Evolutionary conservation across 208 protist genomes (phyloP).

Genomic region (Trypanosoma boissoni): DNA sequence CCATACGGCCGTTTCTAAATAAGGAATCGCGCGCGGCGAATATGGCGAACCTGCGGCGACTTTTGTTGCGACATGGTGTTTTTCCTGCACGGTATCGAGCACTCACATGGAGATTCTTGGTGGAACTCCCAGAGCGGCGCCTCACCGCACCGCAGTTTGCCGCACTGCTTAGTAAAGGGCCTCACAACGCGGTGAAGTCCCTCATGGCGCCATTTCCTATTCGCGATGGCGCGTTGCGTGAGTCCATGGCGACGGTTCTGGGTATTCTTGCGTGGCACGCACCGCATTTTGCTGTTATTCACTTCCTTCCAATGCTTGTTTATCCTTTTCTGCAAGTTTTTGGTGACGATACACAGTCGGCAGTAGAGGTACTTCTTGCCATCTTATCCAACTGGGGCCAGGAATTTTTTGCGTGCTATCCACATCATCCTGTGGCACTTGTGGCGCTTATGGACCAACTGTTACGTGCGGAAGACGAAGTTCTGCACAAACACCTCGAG

Average conservation of each 20-base stretch:
- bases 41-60: slow-evolving; percentile 51
- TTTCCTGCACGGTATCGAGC: slow-evolving; percentile 70
- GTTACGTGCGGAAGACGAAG: slow-evolving; percentile 39
- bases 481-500: slow-evolving; percentile 51
- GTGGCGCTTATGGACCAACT: slow-evolving; percentile 47
- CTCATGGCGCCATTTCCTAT: slow-evolving; percentile 72
- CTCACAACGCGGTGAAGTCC: slow-evolving; percentile 44
- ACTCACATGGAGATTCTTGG: slow-evolving; percentile 79
- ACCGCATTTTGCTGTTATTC: slow-evolving; percentile 61
- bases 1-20: slow-evolving; percentile 27
- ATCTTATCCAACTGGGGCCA: slow-evolving; percentile 81
- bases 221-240: slow-evolving; percentile 19
- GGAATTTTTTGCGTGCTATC: slow-evolving; percentile 82
- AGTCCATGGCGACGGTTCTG: slow-evolving; percentile 48
- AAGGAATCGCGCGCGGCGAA: slow-evolving; percentile 43
- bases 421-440: slow-evolving; percentile 51
- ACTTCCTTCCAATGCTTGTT: slow-evolving; percentile 72
- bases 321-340: slow-evolving; percentile 76
- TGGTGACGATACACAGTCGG: slow-evolving; percentile 50
- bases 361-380: slow-evolving; percentile 64
- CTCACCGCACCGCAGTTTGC: slow-evolving; percentile 66
- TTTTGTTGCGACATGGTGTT: slow-evolving; percentile 60
- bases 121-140: slow-evolving; percentile 46
- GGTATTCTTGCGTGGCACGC: slow-evolving; percentile 70
- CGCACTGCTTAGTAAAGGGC: slow-evolving; percentile 44